A percentile compares a stretch with the other conserved stretches of the same genome.
These are phyloP conservation scores for Dactylellina leptospora DNA, from an alignment of 2,329 filamentous ascomycete genomes.

Conservation along the genomic window DNA sequence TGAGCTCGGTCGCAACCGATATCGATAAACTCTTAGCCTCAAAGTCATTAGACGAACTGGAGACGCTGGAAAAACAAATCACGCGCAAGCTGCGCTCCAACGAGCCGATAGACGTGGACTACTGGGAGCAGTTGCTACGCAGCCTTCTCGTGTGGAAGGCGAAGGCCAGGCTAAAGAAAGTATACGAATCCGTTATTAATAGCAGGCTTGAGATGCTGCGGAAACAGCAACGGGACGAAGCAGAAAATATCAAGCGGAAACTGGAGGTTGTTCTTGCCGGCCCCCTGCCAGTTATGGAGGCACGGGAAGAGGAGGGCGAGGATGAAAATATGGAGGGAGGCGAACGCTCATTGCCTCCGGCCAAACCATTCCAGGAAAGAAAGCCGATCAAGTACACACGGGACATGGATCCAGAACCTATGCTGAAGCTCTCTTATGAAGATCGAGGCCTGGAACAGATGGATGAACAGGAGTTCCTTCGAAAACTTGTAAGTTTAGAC, in stretches of 20 bases:
- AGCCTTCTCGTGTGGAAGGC: conserved; percentile 91
- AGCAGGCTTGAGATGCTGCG: conserved; percentile 73
- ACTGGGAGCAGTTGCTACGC: conserved; percentile 91
- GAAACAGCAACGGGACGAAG: conserved; percentile 74
- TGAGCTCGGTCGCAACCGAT: conserved; percentile 83
- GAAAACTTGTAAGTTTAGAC: conserved; percentile 63
- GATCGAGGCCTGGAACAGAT: conserved; percentile 70
- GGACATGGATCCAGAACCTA: conserved; percentile 71
- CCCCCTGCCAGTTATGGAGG: conserved; percentile 56
- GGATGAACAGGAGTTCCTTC: conserved; percentile 69
- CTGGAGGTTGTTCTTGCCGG: conserved; percentile 65
- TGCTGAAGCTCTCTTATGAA: conserved; percentile 71
- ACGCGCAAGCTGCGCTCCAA: conserved; percentile 83
- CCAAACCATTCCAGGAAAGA: conserved; percentile 39
- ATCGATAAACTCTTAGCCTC: conserved; percentile 86
- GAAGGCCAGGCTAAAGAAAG: conserved; percentile 79
- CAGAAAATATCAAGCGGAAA: conserved; percentile 66
- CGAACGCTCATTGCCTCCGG: neutral
- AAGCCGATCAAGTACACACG: conserved; percentile 60
- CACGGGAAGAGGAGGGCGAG: conserved; percentile 13
- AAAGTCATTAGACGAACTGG: conserved; percentile 87
- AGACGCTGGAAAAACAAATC: conserved; percentile 85
- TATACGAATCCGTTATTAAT: conserved; percentile 78
- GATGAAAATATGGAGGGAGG: conserved; percentile 2
- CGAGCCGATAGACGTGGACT: conserved; percentile 93